Percentiles rank a stretch among this genome's conserved stretches.
Conservation (phyloP, 2,329 filamentous ascomycete species). For the Aspergillus thermomutatus region DNA sequence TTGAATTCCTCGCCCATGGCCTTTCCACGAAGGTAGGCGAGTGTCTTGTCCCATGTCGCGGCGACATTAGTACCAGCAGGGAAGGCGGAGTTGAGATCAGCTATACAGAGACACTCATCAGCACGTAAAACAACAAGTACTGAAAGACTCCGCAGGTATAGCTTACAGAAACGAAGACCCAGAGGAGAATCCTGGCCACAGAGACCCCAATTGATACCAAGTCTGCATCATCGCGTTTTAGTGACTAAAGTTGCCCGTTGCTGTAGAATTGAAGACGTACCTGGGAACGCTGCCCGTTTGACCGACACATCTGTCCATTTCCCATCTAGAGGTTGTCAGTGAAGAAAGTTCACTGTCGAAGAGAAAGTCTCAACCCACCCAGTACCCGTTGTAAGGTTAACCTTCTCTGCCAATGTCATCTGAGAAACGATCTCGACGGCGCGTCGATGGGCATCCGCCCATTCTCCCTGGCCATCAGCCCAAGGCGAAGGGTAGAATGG, state of each 20-base stretch:
- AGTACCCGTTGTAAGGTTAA: conserved; percentile 89
- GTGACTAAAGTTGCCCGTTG: background rate
- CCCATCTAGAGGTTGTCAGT: conserved; percentile 50
- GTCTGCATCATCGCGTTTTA: conserved; percentile 14
- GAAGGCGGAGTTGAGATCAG: conserved; percentile 80
- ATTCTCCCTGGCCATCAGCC: conserved; percentile 70
- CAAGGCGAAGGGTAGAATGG: conserved; percentile 85
- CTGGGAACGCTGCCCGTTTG: conserved; percentile 54
- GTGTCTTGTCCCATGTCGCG: conserved; percentile 73
- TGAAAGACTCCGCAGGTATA: background rate
- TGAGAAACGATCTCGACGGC: conserved; percentile 78
- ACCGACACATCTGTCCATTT: conserved; percentile 71
- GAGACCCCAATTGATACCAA: conserved; percentile 61
- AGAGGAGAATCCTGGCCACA: conserved; percentile 85
- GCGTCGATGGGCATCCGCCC: conserved; percentile 71
- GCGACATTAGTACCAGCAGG: conserved; percentile 74
- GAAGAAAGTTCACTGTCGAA: background rate
- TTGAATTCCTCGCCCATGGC: conserved; percentile 74
- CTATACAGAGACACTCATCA: conserved; percentile 26
- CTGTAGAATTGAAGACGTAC: conserved; percentile 17
- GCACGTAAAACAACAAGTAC: background rate
- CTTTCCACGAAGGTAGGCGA: conserved; percentile 66
- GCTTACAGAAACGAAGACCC: conserved; percentile 65
- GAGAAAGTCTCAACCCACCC: conserved; percentile 55
- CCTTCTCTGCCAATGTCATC: conserved; percentile 81